Percentiles rank a stretch among this genome's conserved stretches.
These are phyloP conservation scores for Sclerotinia subarctica DNA, from an alignment of 2,329 filamentous ascomycete species.

Conservation along the genomic window DNA sequence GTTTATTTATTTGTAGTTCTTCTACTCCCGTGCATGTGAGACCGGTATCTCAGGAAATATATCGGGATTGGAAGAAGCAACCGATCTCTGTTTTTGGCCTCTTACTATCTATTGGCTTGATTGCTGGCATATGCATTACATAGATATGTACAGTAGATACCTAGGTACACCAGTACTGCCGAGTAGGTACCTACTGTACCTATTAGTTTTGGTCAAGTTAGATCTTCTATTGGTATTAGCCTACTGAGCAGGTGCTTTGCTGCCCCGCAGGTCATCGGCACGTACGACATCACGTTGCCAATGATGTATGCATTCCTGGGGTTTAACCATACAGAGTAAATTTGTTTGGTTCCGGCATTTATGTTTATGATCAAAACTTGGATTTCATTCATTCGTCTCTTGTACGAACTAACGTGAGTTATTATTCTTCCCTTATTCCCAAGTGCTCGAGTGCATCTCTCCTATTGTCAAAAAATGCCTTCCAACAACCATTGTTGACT, in stretches of 20 bases:
- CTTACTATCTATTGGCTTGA: neutral
- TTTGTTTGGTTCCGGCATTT: neutral
- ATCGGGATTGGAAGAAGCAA: neutral
- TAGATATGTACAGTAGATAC: too few relatives aligned
- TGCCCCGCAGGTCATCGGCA: too few relatives aligned
- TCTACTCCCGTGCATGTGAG: too few relatives aligned
- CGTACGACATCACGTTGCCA: neutral
- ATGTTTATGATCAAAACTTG: neutral
- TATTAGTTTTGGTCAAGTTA: too few relatives aligned
- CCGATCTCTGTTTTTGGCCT: neutral
- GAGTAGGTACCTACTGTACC: too few relatives aligned
- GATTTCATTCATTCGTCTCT: neutral
- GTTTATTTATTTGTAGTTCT: too few relatives aligned
- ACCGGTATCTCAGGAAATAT: too few relatives aligned
- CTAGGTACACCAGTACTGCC: too few relatives aligned
- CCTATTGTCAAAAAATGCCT: neutral
- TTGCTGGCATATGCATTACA: neutral
- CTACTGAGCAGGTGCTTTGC: too few relatives aligned
- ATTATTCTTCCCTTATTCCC: neutral
- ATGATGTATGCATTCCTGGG: neutral
- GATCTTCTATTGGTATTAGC: too few relatives aligned
- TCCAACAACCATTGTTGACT: neutral
- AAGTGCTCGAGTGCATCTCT: neutral
- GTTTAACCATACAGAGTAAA: neutral
- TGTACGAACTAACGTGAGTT: neutral